These are phyloP conservation scores for Clavispora fructus DNA, from an alignment of 805 yeast genomes.

Conservation along the genomic window DNA sequence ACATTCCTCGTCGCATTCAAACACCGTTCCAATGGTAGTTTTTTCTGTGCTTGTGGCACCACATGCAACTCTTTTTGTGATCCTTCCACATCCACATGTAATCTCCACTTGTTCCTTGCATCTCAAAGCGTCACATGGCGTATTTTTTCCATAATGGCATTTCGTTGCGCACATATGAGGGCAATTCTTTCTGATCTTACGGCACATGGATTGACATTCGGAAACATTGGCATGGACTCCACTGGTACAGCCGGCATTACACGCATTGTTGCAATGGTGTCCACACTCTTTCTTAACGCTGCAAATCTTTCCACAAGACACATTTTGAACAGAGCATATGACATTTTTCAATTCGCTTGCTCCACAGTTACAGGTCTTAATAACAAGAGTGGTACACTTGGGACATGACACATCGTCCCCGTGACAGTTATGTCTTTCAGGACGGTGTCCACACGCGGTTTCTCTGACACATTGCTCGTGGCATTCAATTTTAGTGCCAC, in stretches of 20 bases:
- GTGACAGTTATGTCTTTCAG: conserved; percentile 73
- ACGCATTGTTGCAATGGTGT: conserved; percentile 47
- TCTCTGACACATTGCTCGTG: conserved; percentile 57
- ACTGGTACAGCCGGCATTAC: conserved; percentile 61
- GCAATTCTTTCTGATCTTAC: conserved; percentile 47
- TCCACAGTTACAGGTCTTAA: conserved; percentile 61
- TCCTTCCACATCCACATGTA: conserved; percentile 62
- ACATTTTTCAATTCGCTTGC: conserved; percentile 50
- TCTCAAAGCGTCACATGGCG: conserved; percentile 44
- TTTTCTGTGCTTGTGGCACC: conserved; percentile 39
- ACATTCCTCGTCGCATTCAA: conserved; percentile 73
- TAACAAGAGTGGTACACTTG: conserved; percentile 59
- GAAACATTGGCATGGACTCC: conserved; percentile 45
- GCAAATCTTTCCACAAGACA: conserved; percentile 53
- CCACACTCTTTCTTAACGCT: conserved; percentile 31
- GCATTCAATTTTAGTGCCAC: conserved; percentile 69
- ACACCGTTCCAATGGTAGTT: conserved; percentile 29
- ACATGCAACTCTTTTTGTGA: conserved; percentile 47
- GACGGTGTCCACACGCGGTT: conserved; percentile 64
- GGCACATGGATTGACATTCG: conserved; percentile 57
- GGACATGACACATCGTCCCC: conserved; percentile 63
- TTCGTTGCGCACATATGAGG: conserved; percentile 59
- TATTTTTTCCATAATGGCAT: conserved; percentile 55
- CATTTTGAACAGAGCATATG: conserved; percentile 62
- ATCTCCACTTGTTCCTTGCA: conserved; percentile 50